These are phyloP conservation scores for Coemansia sp. DNA, from an alignment of 192 early-diverging fungal species.

Conservation along the genomic window DNA sequence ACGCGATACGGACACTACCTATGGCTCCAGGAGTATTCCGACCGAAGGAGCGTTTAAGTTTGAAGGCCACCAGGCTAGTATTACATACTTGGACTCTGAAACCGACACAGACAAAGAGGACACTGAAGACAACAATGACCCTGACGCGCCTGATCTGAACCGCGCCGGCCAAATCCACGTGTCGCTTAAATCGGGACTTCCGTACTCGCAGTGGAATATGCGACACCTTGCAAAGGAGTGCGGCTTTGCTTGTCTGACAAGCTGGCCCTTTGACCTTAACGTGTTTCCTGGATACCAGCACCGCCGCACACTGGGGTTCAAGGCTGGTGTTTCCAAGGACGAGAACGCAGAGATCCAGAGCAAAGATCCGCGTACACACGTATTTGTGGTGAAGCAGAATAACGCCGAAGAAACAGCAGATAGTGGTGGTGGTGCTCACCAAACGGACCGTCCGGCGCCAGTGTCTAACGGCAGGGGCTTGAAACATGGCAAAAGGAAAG, in stretches of 20 bases:
- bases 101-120: background rate
- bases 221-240: conserved; percentile 73
- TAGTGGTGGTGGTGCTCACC: background rate
- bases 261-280: conserved; percentile 64
- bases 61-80: conserved; percentile 35
- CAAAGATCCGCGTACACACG: conserved; percentile 65
- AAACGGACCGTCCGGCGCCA: background rate
- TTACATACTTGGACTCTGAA: conserved; percentile 17
- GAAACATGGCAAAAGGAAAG: background rate
- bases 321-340: conserved; percentile 70
- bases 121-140: conserved; percentile 12
- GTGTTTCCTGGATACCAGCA: conserved; percentile 87
- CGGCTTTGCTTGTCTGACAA: conserved; percentile 55
- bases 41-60: conserved; percentile 23
- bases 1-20: background rate
- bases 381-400: conserved; percentile 59
- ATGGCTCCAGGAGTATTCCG: background rate
- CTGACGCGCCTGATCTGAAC: conserved; percentile 6
- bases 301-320: conserved; percentile 92
- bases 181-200: conserved; percentile 78
- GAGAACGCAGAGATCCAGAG: conserved; percentile 78
- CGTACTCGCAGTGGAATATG: conserved; percentile 90
- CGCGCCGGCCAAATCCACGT: conserved; percentile 72
- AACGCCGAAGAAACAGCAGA: background rate
- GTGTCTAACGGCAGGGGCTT: background rate